Percentiles rank a stretch among this genome's conserved stretches.
These are phyloP conservation scores for Calonectria crousiana DNA, from an alignment of 2,329 filamentous ascomycete species.

Conservation along the genomic window DNA sequence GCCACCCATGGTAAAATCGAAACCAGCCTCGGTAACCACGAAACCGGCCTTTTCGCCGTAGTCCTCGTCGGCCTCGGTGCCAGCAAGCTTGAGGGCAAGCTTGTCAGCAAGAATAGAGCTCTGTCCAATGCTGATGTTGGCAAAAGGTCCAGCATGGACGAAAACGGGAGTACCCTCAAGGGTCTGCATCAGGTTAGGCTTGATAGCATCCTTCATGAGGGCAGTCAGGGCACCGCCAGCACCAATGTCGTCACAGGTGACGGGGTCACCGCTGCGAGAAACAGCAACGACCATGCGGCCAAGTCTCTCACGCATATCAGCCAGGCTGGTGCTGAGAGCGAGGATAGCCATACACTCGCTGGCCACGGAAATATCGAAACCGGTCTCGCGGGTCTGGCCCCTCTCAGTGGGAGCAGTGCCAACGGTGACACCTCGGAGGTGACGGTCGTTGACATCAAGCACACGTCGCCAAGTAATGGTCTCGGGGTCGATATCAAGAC, in stretches of 20 bases:
- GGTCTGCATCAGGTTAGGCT: conserved; percentile 99
- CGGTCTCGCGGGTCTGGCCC: conserved; percentile 87
- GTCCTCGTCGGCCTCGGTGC: conserved; percentile 92
- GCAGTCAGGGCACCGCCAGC: conserved; percentile 92
- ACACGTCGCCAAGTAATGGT: conserved; percentile 98
- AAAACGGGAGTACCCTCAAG: conserved; percentile 97
- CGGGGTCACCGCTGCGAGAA: conserved; percentile 85
- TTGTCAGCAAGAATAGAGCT: conserved; percentile 96
- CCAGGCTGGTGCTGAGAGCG: conserved; percentile 87
- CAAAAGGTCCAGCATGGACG: conserved; percentile 96
- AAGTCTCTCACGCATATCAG: conserved; percentile 91
- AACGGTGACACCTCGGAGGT: conserved; percentile 89
- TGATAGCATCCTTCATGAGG: conserved; percentile 98
- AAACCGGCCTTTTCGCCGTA: conserved; percentile 87
- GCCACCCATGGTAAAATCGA: conserved; percentile 99
- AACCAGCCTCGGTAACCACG: conserved; percentile 96
- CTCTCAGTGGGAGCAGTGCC: conserved; percentile 92
- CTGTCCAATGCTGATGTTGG: conserved; percentile 98
- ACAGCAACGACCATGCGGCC: conserved; percentile 96
- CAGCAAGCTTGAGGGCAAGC: conserved; percentile 93
- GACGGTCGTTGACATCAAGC: conserved; percentile 95
- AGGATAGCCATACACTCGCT: conserved; percentile 99
- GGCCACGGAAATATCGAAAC: conserved; percentile 97
- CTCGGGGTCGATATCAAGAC: conserved; percentile 94
- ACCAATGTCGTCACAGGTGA: conserved; percentile 96